phyloP scores from a whole-genome alignment of 768 basidiomycete species.

The Hebeloma cylindrosporum region DNA sequence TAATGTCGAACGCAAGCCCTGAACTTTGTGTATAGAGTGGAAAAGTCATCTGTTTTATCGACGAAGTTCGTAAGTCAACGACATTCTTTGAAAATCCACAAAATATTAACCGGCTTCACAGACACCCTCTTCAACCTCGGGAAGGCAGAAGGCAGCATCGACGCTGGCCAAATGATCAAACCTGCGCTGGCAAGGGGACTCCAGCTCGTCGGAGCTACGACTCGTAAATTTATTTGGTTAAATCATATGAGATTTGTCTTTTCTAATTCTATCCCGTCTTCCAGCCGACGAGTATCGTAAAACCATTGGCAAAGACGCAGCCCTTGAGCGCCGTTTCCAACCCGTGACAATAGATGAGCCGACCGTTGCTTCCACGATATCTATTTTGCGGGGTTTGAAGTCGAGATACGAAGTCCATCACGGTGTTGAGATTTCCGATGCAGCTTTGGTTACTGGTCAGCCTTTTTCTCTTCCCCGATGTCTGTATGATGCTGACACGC shows the following conservation, averaged over 20 bases:
- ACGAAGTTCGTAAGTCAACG: constrained; percentile 78
- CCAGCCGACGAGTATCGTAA: constrained; percentile 86
- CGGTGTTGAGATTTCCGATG: constrained; percentile 89
- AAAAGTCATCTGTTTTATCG: constrained; percentile 89
- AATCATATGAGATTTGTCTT: not conserved
- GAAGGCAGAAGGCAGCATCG: constrained; percentile 89
- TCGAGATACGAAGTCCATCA: constrained; percentile 88
- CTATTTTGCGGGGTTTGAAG: constrained; percentile 86
- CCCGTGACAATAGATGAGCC: constrained; percentile 89
- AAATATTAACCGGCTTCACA: constrained; percentile 20
- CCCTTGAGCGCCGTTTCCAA: constrained; percentile 89
- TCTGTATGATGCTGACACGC: not conserved
- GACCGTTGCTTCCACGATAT: constrained; percentile 78
- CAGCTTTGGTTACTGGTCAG: constrained; percentile 80
- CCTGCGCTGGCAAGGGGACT: constrained; percentile 86
- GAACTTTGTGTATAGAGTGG: constrained; percentile 47
- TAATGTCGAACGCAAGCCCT: constrained; percentile 1
- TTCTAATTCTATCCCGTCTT: not conserved
- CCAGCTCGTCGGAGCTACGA: constrained; percentile 89
- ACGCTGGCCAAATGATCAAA: constrained; percentile 93
- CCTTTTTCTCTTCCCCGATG: constrained; percentile 2
- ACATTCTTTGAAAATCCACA: not conserved
- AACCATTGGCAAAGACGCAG: constrained; percentile 89
- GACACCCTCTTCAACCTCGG: constrained; percentile 86
- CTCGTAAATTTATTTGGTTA: constrained; percentile 50